Evolutionary conservation across 2,329 filamentous ascomycete genomes (phyloP).

Genomic region (Monosporascus sp.): DNA sequence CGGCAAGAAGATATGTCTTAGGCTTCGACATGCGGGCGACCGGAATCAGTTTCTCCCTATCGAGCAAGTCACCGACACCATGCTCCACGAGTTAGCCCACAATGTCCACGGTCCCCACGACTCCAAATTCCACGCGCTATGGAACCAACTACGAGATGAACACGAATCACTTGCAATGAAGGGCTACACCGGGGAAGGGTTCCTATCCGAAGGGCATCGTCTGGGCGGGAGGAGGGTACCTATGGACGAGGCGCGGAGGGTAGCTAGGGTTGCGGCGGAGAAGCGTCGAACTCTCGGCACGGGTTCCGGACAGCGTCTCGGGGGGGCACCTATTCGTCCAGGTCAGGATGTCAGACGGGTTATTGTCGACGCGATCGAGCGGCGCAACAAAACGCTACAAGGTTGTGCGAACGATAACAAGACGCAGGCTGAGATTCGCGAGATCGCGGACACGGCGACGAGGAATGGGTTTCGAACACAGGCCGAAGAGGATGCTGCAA

Average conservation of each 20-base stretch:
- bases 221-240: slow-evolving; percentile 67
- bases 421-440: slow-evolving; percentile 59
- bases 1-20: slow-evolving; percentile 75
- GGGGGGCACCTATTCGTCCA: slow-evolving; percentile 49
- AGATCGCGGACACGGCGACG: slow-evolving; percentile 58
- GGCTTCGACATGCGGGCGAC: slow-evolving; percentile 73
- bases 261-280: slow-evolving; percentile 71
- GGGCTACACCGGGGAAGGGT: slow-evolving; percentile 87
- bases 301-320: slow-evolving; percentile 67
- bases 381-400: slow-evolving; percentile 59
- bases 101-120: slow-evolving; percentile 82
- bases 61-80: slow-evolving; percentile 79
- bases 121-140: slow-evolving; percentile 74
- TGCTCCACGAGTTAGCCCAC: slow-evolving; percentile 92
- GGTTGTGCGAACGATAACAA: slow-evolving; percentile 73
- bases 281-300: slow-evolving; percentile 54
- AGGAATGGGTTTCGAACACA: slow-evolving; percentile 74
- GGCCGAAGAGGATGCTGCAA: slow-evolving; percentile 83
- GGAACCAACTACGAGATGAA: slow-evolving; percentile 86
- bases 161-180: slow-evolving; percentile 70
- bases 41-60: slow-evolving; percentile 71
- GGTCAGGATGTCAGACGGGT: slow-evolving; percentile 66
- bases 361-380: slow-evolving; percentile 66
- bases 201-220: slow-evolving; percentile 68
- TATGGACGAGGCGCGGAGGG: slow-evolving; percentile 65